Conservation (phyloP, 1,139 yeast genomes). For the Sugiyamaella sp. region DNA sequence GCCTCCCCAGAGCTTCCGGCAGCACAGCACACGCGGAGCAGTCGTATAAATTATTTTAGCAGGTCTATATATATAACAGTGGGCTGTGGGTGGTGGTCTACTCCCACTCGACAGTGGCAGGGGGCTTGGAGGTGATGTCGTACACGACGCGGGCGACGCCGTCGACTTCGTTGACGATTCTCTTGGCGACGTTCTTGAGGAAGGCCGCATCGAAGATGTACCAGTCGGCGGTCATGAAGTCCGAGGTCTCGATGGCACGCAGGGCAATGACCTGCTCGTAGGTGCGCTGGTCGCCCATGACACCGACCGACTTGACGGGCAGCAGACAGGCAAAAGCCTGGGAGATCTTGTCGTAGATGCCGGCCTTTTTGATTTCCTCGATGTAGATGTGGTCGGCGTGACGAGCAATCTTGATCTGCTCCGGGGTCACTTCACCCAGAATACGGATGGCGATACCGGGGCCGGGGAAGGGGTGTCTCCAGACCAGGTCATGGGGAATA, state of each 20-base stretch:
- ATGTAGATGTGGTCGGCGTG: slow-evolving; percentile 96
- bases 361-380: slow-evolving; percentile 92
- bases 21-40: neutral
- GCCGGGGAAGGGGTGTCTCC: slow-evolving; percentile 99
- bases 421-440: slow-evolving; percentile 91
- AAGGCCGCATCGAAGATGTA: slow-evolving; percentile 89
- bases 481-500: slow-evolving; percentile 93
- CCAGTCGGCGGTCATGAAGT: slow-evolving; percentile 99
- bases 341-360: slow-evolving; percentile 87
- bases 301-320: slow-evolving; percentile 99
- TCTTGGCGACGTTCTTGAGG: slow-evolving; percentile 89
- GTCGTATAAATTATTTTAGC: slow-evolving; percentile 4
- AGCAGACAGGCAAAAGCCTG: slow-evolving; percentile 97
- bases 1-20: neutral
- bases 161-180: slow-evolving; percentile 97
- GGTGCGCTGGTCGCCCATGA: slow-evolving; percentile 99
- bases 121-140: slow-evolving; percentile 98
- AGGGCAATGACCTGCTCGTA: slow-evolving; percentile 98
- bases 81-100: slow-evolving; percentile 43
- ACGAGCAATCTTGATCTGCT: slow-evolving; percentile 93
- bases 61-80: slow-evolving; percentile 11
- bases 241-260: slow-evolving; percentile 96
- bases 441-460: slow-evolving; percentile 99
- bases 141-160: slow-evolving; percentile 99
- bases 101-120: slow-evolving; percentile 99